These are phyloP conservation scores for Hypomyces perniciosus DNA, from an alignment of 2,329 filamentous ascomycete species.

Conservation along the genomic window DNA sequence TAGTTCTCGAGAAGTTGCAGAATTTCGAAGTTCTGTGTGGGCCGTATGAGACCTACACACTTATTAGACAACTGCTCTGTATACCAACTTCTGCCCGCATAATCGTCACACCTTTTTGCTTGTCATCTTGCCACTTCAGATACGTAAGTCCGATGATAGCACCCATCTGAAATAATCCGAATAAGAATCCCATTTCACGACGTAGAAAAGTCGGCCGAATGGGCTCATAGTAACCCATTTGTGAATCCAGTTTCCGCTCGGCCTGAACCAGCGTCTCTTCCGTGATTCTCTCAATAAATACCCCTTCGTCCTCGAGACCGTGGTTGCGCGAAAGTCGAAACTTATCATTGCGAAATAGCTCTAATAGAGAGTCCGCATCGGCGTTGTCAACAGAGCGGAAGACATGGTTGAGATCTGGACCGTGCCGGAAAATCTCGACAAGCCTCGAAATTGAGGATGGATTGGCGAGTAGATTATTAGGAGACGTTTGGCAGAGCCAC, in stretches of 20 bases:
- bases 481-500: conserved; percentile 3
- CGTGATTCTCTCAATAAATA: background rate
- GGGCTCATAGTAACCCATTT: conserved; percentile 20
- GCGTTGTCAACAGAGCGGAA: conserved; percentile 14
- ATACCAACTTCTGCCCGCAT: background rate
- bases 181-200: conserved; percentile 13
- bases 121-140: conserved; percentile 19
- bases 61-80: background rate
- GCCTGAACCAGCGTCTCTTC: background rate
- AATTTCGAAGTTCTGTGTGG: conserved; percentile 27
- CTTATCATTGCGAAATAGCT: conserved; percentile 9
- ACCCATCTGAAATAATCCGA: conserved; percentile 13
- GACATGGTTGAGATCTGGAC: background rate
- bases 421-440: conserved; percentile 17
- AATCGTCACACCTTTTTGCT: conserved; percentile 16
- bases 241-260: background rate
- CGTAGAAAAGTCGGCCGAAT: conserved; percentile 19
- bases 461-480: conserved; percentile 18
- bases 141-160: conserved; percentile 16
- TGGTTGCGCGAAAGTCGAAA: conserved; percentile 14
- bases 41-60: conserved; percentile 15
- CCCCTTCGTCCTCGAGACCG: background rate
- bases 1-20: conserved; percentile 40
- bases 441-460: conserved; percentile 22
- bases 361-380: conserved; percentile 8